Percentiles rank a stretch among this genome's conserved stretches.
Conservation (phyloP, 2,329 filamentous ascomycete species). For the Cladophialophora immunda region DNA sequence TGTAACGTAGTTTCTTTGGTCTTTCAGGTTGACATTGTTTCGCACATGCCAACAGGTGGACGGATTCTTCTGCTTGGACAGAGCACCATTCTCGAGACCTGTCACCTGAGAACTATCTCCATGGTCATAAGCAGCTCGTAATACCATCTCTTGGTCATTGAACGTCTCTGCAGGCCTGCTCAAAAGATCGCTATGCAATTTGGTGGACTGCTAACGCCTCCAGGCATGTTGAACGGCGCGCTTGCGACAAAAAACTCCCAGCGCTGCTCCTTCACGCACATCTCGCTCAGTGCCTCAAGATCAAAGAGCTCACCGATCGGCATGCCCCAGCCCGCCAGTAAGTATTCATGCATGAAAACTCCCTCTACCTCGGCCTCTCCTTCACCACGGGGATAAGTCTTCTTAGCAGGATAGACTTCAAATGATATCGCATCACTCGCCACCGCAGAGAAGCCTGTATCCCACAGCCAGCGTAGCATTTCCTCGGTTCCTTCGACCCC, state of each 20-base stretch:
- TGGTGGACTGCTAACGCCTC: conserved; percentile 40
- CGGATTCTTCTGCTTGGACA: no score
- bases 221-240: conserved; percentile 39
- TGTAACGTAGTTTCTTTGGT: no score
- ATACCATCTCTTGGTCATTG: not conserved
- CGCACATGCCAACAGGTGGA: no score
- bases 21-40: no score
- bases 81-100: no score
- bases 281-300: conserved; percentile 49
- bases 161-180: not conserved
- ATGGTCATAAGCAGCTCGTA: not conserved
- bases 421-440: conserved; percentile 64
- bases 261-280: conserved; percentile 46
- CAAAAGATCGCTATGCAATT: conserved; percentile 42
- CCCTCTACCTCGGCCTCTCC: conserved; percentile 19
- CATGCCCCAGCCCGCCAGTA: conserved; percentile 43
- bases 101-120: no score
- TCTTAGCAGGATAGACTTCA: conserved; percentile 55
- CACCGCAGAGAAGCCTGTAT: conserved; percentile 64
- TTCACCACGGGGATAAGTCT: conserved; percentile 21
- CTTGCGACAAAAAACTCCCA: conserved; percentile 60
- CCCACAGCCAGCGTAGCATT: conserved; percentile 66
- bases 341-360: conserved; percentile 39
- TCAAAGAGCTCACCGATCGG: conserved; percentile 46
- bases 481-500: conserved; percentile 60